A percentile compares a stretch with the other conserved stretches of the same genome.
These are phyloP conservation scores for Solanum raphanifolium DNA, from an alignment of 257 asterid genomes.

Conservation along the genomic window DNA sequence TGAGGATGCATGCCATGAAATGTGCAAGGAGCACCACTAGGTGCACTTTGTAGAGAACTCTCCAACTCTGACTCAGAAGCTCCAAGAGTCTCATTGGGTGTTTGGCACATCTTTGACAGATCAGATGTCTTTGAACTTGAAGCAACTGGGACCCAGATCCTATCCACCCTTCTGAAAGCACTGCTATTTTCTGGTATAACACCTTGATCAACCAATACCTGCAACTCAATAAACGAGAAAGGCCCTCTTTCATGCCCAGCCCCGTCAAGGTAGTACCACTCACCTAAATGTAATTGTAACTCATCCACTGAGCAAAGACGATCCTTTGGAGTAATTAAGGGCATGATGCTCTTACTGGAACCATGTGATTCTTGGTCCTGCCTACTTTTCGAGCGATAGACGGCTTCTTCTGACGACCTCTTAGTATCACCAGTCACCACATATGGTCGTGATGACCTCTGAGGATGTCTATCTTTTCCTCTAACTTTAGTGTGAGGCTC, in stretches of 20 bases:
- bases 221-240: constrained; percentile 69
- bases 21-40: constrained; percentile 23
- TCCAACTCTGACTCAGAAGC: constrained; percentile 24
- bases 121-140: constrained; percentile 24
- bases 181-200: constrained; percentile 69
- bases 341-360: constrained; percentile 32
- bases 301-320: constrained; percentile 65
- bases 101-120: constrained; percentile 20
- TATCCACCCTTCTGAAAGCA: constrained; percentile 71
- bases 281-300: constrained; percentile 67
- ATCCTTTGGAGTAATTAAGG: constrained; percentile 44
- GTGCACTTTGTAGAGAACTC: constrained; percentile 12
- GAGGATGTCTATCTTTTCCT: constrained; percentile 59
- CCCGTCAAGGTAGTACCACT: constrained; percentile 95
- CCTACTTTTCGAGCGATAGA: constrained; percentile 26
- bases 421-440: constrained; percentile 49
- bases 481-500: constrained; percentile 66
- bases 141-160: constrained; percentile 82
- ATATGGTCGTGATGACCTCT: constrained; percentile 45
- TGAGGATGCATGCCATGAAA: constrained; percentile 84
- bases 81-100: constrained; percentile 12
- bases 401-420: constrained; percentile 66
- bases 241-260: constrained; percentile 98
- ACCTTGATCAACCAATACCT: constrained; percentile 72
- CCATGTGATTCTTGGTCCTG: constrained; percentile 50